phyloP scores from a whole-genome alignment of 2,329 filamentous ascomycete species.

The Ceratocystis destructans region DNA sequence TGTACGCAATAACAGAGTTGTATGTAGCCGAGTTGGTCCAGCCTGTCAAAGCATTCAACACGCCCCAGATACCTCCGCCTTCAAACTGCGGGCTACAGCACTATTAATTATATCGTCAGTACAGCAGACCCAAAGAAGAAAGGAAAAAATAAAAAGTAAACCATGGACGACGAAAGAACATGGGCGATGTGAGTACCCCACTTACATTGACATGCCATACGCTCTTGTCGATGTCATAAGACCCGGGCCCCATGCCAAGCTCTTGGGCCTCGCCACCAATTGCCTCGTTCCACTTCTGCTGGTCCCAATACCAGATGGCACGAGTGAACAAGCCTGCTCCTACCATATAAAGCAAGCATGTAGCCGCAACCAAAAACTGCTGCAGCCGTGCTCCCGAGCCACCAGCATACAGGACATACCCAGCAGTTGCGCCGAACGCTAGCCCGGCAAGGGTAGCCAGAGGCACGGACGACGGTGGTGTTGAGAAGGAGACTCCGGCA shows the following conservation, averaged over 20 bases:
- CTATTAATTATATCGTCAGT: conserved; percentile 28
- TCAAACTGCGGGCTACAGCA: conserved; percentile 65
- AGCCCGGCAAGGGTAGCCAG: conserved; percentile 63
- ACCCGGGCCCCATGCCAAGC: conserved; percentile 49
- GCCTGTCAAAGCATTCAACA: conserved; percentile 74
- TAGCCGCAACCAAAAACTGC: conserved; percentile 67
- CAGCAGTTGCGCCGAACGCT: conserved; percentile 49
- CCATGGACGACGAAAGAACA: too few relatives aligned
- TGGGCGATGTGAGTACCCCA: conserved; percentile 18
- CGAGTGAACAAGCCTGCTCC: conserved; percentile 70
- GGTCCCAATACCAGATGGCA: conserved; percentile 61
- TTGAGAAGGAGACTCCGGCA: conserved; percentile 64
- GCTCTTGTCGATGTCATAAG: conserved; percentile 62
- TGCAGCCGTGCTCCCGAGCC: conserved; percentile 39
- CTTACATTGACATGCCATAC: conserved; percentile 73
- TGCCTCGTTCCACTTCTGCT: conserved; percentile 51
- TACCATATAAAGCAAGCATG: conserved; percentile 72
- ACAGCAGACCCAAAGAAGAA: neutral
- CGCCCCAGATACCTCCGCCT: conserved; percentile 67
- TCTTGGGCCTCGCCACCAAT: conserved; percentile 44
- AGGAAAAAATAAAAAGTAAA: neutral
- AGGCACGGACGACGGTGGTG: conserved; percentile 64
- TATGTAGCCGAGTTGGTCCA: conserved; percentile 85
- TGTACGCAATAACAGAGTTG: conserved; percentile 76
- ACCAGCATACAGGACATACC: conserved; percentile 60